These are phyloP conservation scores for Rhypophila decipiens DNA, from an alignment of 495 filamentous ascomycete genomes.

Conservation along the genomic window DNA sequence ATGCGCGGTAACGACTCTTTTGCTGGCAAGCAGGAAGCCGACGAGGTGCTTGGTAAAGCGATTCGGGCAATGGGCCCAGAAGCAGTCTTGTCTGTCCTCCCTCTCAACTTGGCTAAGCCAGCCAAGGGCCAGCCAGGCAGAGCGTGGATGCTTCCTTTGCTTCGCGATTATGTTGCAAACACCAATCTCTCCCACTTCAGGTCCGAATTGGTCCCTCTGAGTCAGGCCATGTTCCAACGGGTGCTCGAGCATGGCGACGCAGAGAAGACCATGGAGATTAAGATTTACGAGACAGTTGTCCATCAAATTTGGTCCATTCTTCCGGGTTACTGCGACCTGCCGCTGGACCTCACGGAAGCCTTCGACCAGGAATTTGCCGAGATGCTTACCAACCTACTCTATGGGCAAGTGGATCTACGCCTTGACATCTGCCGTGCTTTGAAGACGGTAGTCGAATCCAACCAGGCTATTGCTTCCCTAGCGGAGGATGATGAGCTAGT, in stretches of 20 bases:
- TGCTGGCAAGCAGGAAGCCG: slow-evolving; percentile 89
- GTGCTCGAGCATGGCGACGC: slow-evolving; percentile 70
- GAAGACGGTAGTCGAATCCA: slow-evolving; percentile 83
- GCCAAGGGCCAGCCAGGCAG: slow-evolving; percentile 70
- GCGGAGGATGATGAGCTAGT: slow-evolving; percentile 57
- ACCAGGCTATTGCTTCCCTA: slow-evolving; percentile 66
- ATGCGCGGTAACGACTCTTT: slow-evolving; percentile 85
- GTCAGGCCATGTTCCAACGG: slow-evolving; percentile 81
- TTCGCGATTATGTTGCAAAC: slow-evolving; percentile 79
- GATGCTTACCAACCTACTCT: slow-evolving; percentile 81
- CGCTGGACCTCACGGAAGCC: slow-evolving; percentile 65
- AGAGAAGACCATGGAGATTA: slow-evolving; percentile 87
- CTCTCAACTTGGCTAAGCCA: slow-evolving; percentile 75
- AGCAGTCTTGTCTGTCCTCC: slow-evolving; percentile 69
- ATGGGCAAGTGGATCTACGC: slow-evolving; percentile 82
- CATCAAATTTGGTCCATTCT: slow-evolving; percentile 92
- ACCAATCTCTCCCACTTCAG: slow-evolving; percentile 82
- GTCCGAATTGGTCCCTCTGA: slow-evolving; percentile 77
- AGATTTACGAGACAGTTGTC: slow-evolving; percentile 94
- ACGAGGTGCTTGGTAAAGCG: slow-evolving; percentile 78
- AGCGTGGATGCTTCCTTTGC: slow-evolving; percentile 88
- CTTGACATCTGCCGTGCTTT: slow-evolving; percentile 79
- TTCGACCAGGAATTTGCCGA: slow-evolving; percentile 92
- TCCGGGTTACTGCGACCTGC: slow-evolving; percentile 92
- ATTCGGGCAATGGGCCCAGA: slow-evolving; percentile 84